phyloP scores from a whole-genome alignment of 164 flowering plant species.

The Aristolochia contorta region DNA sequence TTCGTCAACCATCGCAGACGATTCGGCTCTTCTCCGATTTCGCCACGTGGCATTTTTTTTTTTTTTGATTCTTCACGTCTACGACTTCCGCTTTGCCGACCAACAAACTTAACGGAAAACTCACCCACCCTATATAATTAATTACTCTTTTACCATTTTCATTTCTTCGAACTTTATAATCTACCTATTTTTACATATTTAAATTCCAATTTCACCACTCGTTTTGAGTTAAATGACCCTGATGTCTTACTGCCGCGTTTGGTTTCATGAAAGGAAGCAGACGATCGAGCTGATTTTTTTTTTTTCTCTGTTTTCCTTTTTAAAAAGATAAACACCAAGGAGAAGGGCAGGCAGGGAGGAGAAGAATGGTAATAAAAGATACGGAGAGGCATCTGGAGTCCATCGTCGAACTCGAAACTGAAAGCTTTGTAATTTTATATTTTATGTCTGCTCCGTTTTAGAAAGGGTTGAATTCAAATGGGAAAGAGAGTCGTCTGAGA shows the following conservation, averaged over 20 bases:
- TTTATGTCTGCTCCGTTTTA: too few relatives aligned
- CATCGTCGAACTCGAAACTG: neutral
- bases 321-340: too few relatives aligned
- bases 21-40: neutral
- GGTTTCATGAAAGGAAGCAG: too few relatives aligned
- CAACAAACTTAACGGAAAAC: slow-evolving; percentile 1
- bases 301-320: too few relatives aligned
- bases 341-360: too few relatives aligned
- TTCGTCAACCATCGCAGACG: neutral
- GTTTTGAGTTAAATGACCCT: neutral
- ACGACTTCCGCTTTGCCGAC: slow-evolving; percentile 1
- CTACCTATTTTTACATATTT: neutral
- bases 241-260: too few relatives aligned
- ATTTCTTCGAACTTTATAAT: too few relatives aligned
- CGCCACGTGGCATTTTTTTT: neutral
- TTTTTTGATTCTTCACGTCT: neutral
- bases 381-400: neutral
- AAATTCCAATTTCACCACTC: neutral
- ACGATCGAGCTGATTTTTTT: too few relatives aligned
- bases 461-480: slow-evolving; percentile 3
- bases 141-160: too few relatives aligned
- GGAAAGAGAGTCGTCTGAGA: slow-evolving; percentile 2
- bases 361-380: neutral
- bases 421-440: too few relatives aligned
- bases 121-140: neutral